phyloP scores from a whole-genome alignment of 495 filamentous ascomycete species.

The Wilcoxina mikolae region DNA sequence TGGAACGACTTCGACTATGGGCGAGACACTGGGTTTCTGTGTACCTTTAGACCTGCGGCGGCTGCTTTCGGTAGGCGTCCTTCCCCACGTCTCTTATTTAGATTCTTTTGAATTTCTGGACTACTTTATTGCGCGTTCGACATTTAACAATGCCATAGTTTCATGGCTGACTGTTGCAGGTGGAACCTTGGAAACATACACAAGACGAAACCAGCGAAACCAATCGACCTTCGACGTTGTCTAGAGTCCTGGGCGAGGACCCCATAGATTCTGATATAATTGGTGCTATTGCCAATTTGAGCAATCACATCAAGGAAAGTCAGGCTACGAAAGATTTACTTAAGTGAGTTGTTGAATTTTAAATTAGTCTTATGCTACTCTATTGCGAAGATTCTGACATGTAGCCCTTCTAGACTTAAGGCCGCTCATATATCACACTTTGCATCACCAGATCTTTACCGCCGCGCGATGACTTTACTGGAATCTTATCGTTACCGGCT shows the following conservation, averaged over 20 bases:
- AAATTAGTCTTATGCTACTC: not conserved
- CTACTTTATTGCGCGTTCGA: not conserved
- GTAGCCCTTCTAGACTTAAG: constrained; percentile 40
- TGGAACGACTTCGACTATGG: constrained; percentile 67
- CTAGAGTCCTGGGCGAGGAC: constrained; percentile 24
- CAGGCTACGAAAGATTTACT: constrained; percentile 28
- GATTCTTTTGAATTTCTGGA: not conserved
- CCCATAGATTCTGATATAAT: constrained; percentile 27
- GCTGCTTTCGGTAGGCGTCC: constrained; percentile 42
- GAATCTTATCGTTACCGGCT: constrained; percentile 83
- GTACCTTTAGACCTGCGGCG: constrained; percentile 63
- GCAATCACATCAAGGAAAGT: constrained; percentile 27
- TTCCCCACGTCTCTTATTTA: not conserved
- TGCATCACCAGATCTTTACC: constrained; percentile 59
- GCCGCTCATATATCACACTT: constrained; percentile 54
- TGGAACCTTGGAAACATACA: constrained; percentile 27
- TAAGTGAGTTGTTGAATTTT: constrained; percentile 17
- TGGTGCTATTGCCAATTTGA: constrained; percentile 26
- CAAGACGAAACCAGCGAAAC: constrained; percentile 24
- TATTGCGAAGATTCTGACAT: not conserved
- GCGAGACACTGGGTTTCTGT: constrained; percentile 71
- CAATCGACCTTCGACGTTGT: constrained; percentile 20
- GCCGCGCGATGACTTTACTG: constrained; percentile 66
- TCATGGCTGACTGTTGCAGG: constrained; percentile 8
- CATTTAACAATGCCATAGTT: not conserved